Evolutionary conservation across 257 asterid genomes (phyloP), one percentile per base, ranked within the genome.

Genomic region (Solanum rostratum): DNA sequence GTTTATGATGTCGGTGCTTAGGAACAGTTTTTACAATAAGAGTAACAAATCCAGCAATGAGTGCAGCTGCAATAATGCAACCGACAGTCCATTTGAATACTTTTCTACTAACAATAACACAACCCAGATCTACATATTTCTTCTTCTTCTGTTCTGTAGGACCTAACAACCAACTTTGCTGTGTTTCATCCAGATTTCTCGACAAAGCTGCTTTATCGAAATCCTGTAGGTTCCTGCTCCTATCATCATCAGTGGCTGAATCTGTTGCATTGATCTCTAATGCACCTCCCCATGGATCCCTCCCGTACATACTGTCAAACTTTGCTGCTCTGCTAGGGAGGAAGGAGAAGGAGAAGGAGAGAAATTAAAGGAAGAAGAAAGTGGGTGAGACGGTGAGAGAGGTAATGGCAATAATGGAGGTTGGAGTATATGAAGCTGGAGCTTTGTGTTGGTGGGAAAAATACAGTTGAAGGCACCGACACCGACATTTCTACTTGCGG

Each of bases 241-340:
- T 88, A 62, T 96, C 99, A 83, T 96, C 99, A 88, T 96, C 99
- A 43, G 98, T 96, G 74, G 99, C 98, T 12, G 99, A 96, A 60
- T 96, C 99, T 8, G 95, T 94, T 53, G 97, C 99, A 78, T 87
- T 45, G 55, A 96, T 96, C 90, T 96, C 99, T 87, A 96, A 88
- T 66, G 99, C 91, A 70, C 98, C 99, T 2, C 99, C 99, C 99
- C 99, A 96, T 39, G 98, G 98, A 91, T 96, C 98, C 80, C 99
- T 89, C 0, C 98, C 99, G 88, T 90, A 96, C 98, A 96, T 96
- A 22, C 88, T 91, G 66, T 65, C 19, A 7, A 16, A 81, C 81
- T 66, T 65, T 70, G 19, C 24, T 22, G 81, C 30, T 60, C 68
- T 9, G 68, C 68, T 22, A 15, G 16, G 27, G 6, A 63, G 37